Base-by-base conservation (phyloP, 768 basidiomycete species). In the Erythrobasidium yunnanense region DNA sequence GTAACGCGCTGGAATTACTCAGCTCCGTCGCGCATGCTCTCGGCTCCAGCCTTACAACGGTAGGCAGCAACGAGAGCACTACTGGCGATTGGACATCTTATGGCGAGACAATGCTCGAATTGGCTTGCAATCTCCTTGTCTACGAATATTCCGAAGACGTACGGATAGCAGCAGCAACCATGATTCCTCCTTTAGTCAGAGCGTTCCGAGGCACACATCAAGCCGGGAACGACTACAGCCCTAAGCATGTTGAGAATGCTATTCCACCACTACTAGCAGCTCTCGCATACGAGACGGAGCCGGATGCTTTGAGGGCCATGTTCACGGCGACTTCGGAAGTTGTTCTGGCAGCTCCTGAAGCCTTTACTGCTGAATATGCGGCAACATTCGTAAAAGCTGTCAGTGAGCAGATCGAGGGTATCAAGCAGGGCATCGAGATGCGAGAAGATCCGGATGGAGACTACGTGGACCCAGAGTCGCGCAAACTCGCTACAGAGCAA, bases 11-110 rank as follows among this genome's bases (percentile, higher is more conserved):
- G 8, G 32, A 63, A 38, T 32, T 63, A 7, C 60, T 63, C 7
- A 51, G 32, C 27, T 63, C 60, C 3, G 30, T 63, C n/a, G 45
- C 60, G 5, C 60, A 63, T 27, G 32, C 60, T 15, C 47, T 63
- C n/a, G 60, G 46, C n/a, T 20, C 49, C 29, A 29, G 46, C 6
- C 38, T 63, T 22, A 58, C 60, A 20, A 27, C 49, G 22, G 49
- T 38, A 3, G 60, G 60, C 6, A 49, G 49, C n/a, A 51, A 30
- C 32, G 42, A 63, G 8, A 51, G 32, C 23, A 63, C 60, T 33
- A 51, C 60, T 2, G 60, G 60, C 33, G 60, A 63, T 6, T 63
- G 60, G 60, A 51, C 49, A 35, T 51, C 42, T 18, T 63, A 63
- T 23, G 60, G 47, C 25, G 60, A 63, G 49, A 63, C 47, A 18